A percentile compares a stretch with the other conserved stretches of the same genome.
Conservation (phyloP, 305 asterid species). For the Fraxinus greggii region DNA sequence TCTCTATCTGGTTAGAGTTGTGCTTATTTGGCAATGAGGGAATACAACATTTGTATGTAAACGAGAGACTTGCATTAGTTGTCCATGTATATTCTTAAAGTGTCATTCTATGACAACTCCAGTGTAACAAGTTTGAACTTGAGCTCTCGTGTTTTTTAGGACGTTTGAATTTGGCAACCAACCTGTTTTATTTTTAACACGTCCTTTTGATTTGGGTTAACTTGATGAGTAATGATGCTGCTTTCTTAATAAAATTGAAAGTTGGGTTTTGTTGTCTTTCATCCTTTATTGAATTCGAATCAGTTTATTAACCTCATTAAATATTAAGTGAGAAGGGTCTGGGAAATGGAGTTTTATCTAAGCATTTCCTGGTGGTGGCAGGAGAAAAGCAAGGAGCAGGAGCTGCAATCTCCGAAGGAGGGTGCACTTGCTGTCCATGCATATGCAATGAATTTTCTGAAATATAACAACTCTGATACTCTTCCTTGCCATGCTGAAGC, state of each 20-base stretch:
- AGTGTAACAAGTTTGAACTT: slow-evolving; percentile 14
- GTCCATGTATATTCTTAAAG: slow-evolving; percentile 2
- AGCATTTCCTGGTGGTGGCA: slow-evolving; percentile 36
- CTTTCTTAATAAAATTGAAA: neutral
- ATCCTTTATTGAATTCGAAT: neutral
- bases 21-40: slow-evolving; percentile 3
- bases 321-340: slow-evolving; percentile 8
- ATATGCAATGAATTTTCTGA: slow-evolving; percentile 70
- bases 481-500: slow-evolving; percentile 46
- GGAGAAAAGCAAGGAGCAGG: slow-evolving; percentile 48
- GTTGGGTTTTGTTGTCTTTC: neutral
- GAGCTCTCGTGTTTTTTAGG: slow-evolving; percentile 19
- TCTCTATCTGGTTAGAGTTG: neutral
- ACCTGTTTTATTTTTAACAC: neutral
- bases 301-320: neutral
- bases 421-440: slow-evolving; percentile 47
- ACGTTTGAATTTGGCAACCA: slow-evolving; percentile 6
- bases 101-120: neutral
- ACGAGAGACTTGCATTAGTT: neutral
- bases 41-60: neutral
- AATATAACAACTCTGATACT: slow-evolving; percentile 39
- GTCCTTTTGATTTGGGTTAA: slow-evolving; percentile 12
- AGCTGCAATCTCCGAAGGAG: slow-evolving; percentile 42
- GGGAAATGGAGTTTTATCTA: slow-evolving; percentile 15
- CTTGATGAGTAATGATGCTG: neutral